phyloP scores from a whole-genome alignment of 352 stramenopile species.

The Phytophthora quininea region DNA sequence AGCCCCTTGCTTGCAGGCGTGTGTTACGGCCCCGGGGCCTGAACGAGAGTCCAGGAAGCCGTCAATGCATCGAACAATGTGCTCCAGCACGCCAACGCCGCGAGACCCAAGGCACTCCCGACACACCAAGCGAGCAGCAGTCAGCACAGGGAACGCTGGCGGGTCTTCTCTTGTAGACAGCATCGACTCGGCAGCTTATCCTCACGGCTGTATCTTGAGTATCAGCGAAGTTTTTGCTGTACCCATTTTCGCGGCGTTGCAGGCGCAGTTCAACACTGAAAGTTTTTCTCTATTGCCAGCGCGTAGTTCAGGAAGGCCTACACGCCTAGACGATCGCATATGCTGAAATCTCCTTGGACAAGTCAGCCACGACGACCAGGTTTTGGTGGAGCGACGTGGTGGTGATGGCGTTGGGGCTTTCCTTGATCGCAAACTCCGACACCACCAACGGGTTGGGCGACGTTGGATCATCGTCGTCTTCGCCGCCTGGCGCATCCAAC shows the following conservation, averaged over 20 bases:
- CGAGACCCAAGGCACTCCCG: neutral
- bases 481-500: slow-evolving; percentile 14
- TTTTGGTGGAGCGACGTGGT: slow-evolving; percentile 52
- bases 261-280: too few species aligned
- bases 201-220: neutral
- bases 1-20: neutral
- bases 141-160: neutral
- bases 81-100: neutral
- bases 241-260: too few species aligned
- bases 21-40: neutral
- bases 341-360: slow-evolving; percentile 53
- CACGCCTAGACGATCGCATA: slow-evolving; percentile 48
- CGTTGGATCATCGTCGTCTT: slow-evolving; percentile 16
- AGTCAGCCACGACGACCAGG: slow-evolving; percentile 57
- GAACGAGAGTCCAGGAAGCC: slow-evolving; percentile 3
- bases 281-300: too few species aligned
- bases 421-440: slow-evolving; percentile 47
- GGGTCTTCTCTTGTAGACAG: neutral
- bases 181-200: neutral
- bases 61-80: neutral
- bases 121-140: neutral
- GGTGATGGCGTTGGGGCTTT: slow-evolving; percentile 63
- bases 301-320: too few species aligned
- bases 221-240: too few species aligned
- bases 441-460: slow-evolving; percentile 46